Conservation (phyloP, 2,329 filamentous ascomycete genomes). For the Trichoderma koningiopsis region DNA sequence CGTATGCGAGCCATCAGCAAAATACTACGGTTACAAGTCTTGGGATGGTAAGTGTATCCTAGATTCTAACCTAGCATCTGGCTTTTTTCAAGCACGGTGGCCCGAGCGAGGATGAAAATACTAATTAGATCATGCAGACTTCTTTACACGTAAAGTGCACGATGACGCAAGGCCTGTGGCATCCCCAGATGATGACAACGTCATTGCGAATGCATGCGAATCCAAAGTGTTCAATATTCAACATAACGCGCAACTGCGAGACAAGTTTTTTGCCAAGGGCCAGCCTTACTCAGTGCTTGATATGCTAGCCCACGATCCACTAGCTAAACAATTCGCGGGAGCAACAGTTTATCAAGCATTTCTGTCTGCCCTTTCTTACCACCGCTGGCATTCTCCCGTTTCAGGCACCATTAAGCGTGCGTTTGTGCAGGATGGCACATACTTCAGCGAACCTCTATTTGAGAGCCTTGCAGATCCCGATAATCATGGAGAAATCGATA, state of each 20-base stretch:
- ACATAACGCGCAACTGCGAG: conserved; percentile 54
- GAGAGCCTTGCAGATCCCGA: conserved; percentile 38
- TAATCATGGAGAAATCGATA: conserved; percentile 40
- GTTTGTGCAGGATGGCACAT: conserved; percentile 64
- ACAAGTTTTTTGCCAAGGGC: conserved; percentile 68
- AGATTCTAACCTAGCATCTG: neutral
- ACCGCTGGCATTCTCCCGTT: conserved; percentile 73
- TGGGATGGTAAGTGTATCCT: conserved; percentile 57
- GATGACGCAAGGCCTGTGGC: conserved; percentile 60
- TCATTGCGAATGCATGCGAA: conserved; percentile 67
- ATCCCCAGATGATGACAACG: conserved; percentile 52
- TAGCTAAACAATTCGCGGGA: conserved; percentile 58
- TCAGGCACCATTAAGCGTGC: conserved; percentile 61
- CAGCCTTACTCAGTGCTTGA: conserved; percentile 67
- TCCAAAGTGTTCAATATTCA: conserved; percentile 59
- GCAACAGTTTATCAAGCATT: conserved; percentile 73
- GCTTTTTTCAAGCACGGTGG: neutral
- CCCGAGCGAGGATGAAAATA: neutral
- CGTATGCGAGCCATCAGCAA: conserved; percentile 56
- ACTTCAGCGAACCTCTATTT: conserved; percentile 62
- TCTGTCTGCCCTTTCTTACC: conserved; percentile 67
- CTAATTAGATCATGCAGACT: conserved; percentile 43
- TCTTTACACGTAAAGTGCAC: conserved; percentile 64
- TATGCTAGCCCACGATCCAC: conserved; percentile 61
- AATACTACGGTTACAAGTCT: conserved; percentile 62